Evolutionary conservation across 495 filamentous ascomycete genomes (phyloP).

Genomic region (Neurospora sp.): DNA sequence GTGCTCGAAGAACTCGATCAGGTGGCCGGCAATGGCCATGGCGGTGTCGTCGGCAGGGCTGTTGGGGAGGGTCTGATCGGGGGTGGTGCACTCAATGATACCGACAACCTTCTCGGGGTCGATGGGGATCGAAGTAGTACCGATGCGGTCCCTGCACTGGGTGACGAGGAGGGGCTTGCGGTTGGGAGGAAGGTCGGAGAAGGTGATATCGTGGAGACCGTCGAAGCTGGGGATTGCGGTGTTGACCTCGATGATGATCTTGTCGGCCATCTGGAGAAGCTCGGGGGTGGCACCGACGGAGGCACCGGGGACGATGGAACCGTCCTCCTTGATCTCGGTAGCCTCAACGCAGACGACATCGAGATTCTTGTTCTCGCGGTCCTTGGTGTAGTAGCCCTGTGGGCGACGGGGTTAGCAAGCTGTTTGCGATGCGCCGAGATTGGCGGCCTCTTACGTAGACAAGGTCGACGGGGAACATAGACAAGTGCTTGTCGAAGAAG

Average conservation of each 20-base stretch:
- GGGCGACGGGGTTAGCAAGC: not conserved
- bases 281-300: constrained; percentile 81
- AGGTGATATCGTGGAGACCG: constrained; percentile 84
- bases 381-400: constrained; percentile 65
- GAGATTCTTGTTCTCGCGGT: constrained; percentile 57
- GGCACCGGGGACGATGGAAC: constrained; percentile 81
- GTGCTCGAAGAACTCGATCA: constrained; percentile 79
- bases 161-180: constrained; percentile 85
- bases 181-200: constrained; percentile 69
- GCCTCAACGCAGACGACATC: constrained; percentile 85
- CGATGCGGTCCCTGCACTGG: constrained; percentile 68
- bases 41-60: constrained; percentile 63
- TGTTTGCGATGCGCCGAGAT: not conserved
- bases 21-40: constrained; percentile 61
- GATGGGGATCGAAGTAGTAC: constrained; percentile 73
- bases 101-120: constrained; percentile 84
- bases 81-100: constrained; percentile 75
- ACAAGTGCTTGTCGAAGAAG: constrained; percentile 89
- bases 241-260: constrained; percentile 92
- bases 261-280: constrained; percentile 80
- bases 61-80: constrained; percentile 72
- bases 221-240: constrained; percentile 76
- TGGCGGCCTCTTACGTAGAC: constrained; percentile 41
- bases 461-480: constrained; percentile 85
- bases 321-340: constrained; percentile 83